Base-by-base conservation (phyloP, 2,329 filamentous ascomycete species). In the Aspergillus uvarum region DNA sequence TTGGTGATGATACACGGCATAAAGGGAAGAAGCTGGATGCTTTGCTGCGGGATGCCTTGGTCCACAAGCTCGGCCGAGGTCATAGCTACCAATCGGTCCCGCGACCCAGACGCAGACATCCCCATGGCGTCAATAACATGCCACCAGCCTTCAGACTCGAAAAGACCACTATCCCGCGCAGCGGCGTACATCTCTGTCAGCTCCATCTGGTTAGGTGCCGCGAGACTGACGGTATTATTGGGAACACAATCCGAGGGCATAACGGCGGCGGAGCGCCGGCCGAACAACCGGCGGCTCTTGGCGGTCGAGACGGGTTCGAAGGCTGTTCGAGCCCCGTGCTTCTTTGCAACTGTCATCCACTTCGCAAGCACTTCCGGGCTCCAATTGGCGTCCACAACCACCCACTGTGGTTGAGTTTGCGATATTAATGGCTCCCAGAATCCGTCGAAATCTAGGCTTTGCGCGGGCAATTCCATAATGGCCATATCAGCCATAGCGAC, bases 401-500 rank as follows among this genome's bases (percentile, higher is more conserved):
- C 81, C 86, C 91, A 95, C 63, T 85, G 85, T n/a, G 88, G 91
- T 67, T 80, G 82, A 12, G 82, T 79, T 3, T 79, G 75, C 12
- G 78, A 74, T 7, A 92, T 77, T 29, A 85, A 79, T 1, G 85
- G 82, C 53, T 83, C 81, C 87, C 89, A 92, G n/a, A 87, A 83
- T 51, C 64, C 66, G 19, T 75, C 70, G 49, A 82, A 79, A 52
- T 81, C 76, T 35, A 79, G 71, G 10, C 68, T 60, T 21, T 70
- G 48, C 44, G 75, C 73, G 2, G 79, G 75, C 6, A 76, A 74
- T 66, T 86, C 82, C 44, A 96, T 85, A 67, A 96, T 94, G 58
- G 82, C 85, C 92, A 98, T 97, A 72, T 98, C 95, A 4, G 94
- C 93, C 91, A 97, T 96, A 50, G 92, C 94, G 63, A 97, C 77